These are phyloP conservation scores for Paramarasmius palmivorus DNA, from an alignment of 1,284 basidiomycete genomes.

Conservation along the genomic window DNA sequence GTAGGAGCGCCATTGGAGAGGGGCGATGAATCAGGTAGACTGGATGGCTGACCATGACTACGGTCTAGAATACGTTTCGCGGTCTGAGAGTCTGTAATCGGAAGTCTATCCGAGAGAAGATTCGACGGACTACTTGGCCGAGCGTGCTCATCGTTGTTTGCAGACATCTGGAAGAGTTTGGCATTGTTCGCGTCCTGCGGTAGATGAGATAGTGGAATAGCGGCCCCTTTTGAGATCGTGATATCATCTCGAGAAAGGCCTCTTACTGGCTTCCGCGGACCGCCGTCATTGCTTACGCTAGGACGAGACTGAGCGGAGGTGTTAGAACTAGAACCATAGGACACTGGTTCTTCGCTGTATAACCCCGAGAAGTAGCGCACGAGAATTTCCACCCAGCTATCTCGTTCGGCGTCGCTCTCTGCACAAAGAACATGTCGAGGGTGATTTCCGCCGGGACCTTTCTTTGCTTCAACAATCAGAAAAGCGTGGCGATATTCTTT, in stretches of 20 bases:
- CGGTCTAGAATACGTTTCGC: slow-evolving; percentile 42
- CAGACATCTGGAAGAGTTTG: slow-evolving; percentile 57
- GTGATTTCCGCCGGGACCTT: slow-evolving; percentile 67
- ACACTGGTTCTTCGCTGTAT: slow-evolving; percentile 66
- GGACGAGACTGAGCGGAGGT: slow-evolving; percentile 16
- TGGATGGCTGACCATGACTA: slow-evolving; percentile 42
- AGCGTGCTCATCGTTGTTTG: slow-evolving; percentile 36
- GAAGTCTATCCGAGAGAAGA: slow-evolving; percentile 42
- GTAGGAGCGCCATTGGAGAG: slow-evolving; percentile 42
- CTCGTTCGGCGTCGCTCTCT: slow-evolving; percentile 90
- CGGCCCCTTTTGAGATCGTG: slow-evolving; percentile 46
- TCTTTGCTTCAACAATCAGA: slow-evolving; percentile 88
- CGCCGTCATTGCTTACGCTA: slow-evolving; percentile 9
- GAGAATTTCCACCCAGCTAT: slow-evolving; percentile 93
- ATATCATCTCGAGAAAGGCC: slow-evolving; percentile 65
- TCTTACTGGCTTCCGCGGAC: slow-evolving; percentile 27
- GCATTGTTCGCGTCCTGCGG: slow-evolving; percentile 54
- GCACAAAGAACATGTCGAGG: slow-evolving; percentile 93
- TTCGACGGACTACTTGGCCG: slow-evolving; percentile 56
- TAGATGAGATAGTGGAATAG: slow-evolving; percentile 62
- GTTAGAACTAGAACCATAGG: slow-evolving; percentile 28
- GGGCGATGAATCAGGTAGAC: slow-evolving; percentile 53
- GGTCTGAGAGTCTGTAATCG: slow-evolving; percentile 38
- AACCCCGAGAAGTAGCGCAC: slow-evolving; percentile 79
- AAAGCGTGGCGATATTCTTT: slow-evolving; percentile 97